Evolutionary conservation across 768 basidiomycete species (phyloP), one percentile per base, ranked within the genome.

Genomic region (Dentipellis fragilis): DNA sequence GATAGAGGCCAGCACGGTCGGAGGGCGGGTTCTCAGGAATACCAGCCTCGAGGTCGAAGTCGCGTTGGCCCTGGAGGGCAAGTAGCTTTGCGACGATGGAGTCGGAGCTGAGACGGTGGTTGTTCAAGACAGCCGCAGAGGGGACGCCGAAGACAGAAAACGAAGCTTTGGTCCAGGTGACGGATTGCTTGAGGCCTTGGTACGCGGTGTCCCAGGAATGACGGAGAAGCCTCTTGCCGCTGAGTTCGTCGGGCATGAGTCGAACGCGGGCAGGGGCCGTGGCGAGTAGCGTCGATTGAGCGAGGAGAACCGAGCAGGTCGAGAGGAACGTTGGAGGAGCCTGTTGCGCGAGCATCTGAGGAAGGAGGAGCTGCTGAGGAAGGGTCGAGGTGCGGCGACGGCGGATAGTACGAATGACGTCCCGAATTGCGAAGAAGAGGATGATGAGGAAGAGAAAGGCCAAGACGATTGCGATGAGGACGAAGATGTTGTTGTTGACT

Each of bases 241-340:
- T 49, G 35, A 53, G 7, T 17, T 42, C 51, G 11, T 36, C 35
- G 1, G 40, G 42, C 10, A 52, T n/a, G 36, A 60, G 21, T 23
- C 35, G 9, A 22, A 60, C 47, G 22, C 21, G 51, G 14, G 55
- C 45, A 49, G 54, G 57, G 17, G 37, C 21, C 4, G 59, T 58
- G 22, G 57, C 59, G 37, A 59, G 48, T 10, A 60, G 40, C 16
- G 54, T 55, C 12, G 59, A 60, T 42, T 55, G 57, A 1, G 39
- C 36, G 10, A 50, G 22, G 38, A 55, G 51, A 21, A 47, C 22
- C 29, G 59, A 58, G 51, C 58, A 46, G 6, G 51, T 52, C 16
- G 59, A 50, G 7, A 23, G 11, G 37, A 53, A 22, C 8, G 46
- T 35, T 16, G 22, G 22, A 17, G 48, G 48, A 8, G 48, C 48